Evolutionary conservation across 441 rosid species (phyloP).

Genomic region (Erodium trifolium): DNA sequence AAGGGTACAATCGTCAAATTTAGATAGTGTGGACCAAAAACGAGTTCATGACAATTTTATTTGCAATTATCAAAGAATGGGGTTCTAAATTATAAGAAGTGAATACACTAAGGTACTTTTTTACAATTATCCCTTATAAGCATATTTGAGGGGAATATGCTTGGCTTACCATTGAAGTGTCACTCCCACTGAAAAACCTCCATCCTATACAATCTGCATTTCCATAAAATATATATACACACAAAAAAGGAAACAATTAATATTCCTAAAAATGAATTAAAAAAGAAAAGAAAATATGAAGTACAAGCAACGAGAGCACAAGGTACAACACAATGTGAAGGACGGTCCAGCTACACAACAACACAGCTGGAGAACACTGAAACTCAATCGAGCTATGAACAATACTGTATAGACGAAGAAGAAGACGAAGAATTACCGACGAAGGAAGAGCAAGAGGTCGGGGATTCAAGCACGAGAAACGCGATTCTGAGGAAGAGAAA

Average conservation of each 20-base stretch:
- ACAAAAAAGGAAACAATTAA: not conserved
- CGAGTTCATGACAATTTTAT: no score
- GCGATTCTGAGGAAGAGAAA: conserved; percentile 61
- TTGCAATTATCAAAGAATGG: no score
- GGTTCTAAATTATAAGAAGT: no score
- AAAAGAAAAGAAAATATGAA: not conserved
- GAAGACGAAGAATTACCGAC: conserved; percentile 30
- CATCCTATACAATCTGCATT: not conserved
- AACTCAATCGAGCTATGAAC: no score
- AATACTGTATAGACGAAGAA: no score
- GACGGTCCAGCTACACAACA: not conserved
- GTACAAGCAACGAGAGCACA: not conserved
- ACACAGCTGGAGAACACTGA: not conserved
- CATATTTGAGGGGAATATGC: no score
- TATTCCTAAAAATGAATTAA: not conserved
- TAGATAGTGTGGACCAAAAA: no score
- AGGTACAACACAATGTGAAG: not conserved
- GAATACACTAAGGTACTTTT: no score
- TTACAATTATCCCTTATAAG: no score
- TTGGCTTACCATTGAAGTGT: not conserved
- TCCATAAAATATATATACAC: not conserved
- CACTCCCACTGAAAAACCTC: not conserved
- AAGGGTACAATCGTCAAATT: no score
- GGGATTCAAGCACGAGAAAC: conserved; percentile 68
- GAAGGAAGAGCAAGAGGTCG: conserved; percentile 27